These are phyloP conservation scores for Ceratocystis cubensis DNA, from an alignment of 2,329 filamentous ascomycete genomes.

Conservation along the genomic window DNA sequence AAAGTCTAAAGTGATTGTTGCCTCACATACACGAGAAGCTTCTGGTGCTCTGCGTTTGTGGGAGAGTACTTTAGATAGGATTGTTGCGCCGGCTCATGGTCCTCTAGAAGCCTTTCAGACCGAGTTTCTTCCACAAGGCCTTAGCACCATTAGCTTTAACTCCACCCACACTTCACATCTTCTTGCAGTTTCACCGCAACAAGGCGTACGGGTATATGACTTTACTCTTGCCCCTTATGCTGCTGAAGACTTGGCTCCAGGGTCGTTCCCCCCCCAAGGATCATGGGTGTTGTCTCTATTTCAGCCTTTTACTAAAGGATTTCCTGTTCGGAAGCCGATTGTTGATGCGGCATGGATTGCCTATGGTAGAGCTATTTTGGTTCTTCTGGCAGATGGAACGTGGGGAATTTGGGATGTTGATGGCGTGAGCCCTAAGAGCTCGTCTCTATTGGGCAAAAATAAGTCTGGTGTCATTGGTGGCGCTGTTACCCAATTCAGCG, in stretches of 20 bases:
- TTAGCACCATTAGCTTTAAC: slow-evolving; percentile 48
- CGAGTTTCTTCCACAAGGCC: slow-evolving; percentile 43
- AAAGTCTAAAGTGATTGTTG: slow-evolving; percentile 40
- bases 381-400: slow-evolving; percentile 49
- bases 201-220: slow-evolving; percentile 50
- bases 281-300: slow-evolving; percentile 54
- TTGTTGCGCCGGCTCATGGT: slow-evolving; percentile 23
- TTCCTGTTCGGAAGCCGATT: slow-evolving; percentile 44
- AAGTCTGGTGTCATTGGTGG: slow-evolving; percentile 43
- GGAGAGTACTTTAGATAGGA: slow-evolving; percentile 41
- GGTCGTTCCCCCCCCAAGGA: slow-evolving; percentile 44
- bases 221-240: slow-evolving; percentile 42
- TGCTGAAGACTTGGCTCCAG: slow-evolving; percentile 38
- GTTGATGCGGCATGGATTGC: slow-evolving; percentile 50
- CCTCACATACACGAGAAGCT: slow-evolving; percentile 47
- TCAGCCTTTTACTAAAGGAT: slow-evolving; percentile 40
- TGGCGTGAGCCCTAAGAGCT: slow-evolving; percentile 38
- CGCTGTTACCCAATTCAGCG: slow-evolving; percentile 45
- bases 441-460: slow-evolving; percentile 38
- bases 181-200: slow-evolving; percentile 41
- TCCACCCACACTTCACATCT: slow-evolving; percentile 46
- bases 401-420: slow-evolving; percentile 59
- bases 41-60: slow-evolving; percentile 47
- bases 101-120: slow-evolving; percentile 44
- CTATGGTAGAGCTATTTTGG: slow-evolving; percentile 46